A percentile compares a stretch with the other conserved stretches of the same genome.
These are phyloP conservation scores for Venturia aucupariae DNA, from an alignment of 2,329 filamentous ascomycete genomes.

Conservation along the genomic window DNA sequence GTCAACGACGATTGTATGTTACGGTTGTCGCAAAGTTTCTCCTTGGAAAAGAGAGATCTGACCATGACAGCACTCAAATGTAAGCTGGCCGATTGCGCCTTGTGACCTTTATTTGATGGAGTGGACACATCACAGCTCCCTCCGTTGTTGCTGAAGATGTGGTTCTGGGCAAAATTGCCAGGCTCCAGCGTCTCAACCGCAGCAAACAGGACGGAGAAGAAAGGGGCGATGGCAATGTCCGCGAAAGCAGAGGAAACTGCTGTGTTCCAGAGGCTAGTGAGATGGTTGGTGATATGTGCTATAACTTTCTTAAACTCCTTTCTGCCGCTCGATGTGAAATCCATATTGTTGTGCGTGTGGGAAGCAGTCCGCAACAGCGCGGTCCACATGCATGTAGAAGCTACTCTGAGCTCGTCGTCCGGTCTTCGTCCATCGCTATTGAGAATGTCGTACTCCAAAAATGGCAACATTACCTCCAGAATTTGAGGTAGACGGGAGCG, in stretches of 20 bases:
- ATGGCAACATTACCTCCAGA: constrained; percentile 1
- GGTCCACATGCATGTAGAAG: neutral
- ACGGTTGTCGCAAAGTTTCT: neutral
- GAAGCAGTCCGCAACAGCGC: neutral
- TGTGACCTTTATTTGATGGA: constrained; percentile 1
- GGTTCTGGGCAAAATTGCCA: neutral
- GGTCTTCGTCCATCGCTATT: neutral
- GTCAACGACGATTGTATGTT: neutral
- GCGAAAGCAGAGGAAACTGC: neutral
- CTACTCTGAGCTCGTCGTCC: neutral
- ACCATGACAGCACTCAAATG: neutral
- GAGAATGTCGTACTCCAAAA: neutral
- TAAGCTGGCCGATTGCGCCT: neutral
- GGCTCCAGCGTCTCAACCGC: neutral
- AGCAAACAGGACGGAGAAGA: neutral
- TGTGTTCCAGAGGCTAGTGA: neutral
- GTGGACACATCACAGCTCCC: neutral
- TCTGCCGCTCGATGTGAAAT: neutral
- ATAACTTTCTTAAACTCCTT: constrained; percentile 4
- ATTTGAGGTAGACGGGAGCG: neutral
- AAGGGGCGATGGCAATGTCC: neutral
- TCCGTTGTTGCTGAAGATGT: constrained; percentile 1
- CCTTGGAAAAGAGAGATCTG: neutral
- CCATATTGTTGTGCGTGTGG: neutral
- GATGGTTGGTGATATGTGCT: neutral